Base-by-base conservation (phyloP, 129 eudicot genomes). In the Calendula officinalis region DNA sequence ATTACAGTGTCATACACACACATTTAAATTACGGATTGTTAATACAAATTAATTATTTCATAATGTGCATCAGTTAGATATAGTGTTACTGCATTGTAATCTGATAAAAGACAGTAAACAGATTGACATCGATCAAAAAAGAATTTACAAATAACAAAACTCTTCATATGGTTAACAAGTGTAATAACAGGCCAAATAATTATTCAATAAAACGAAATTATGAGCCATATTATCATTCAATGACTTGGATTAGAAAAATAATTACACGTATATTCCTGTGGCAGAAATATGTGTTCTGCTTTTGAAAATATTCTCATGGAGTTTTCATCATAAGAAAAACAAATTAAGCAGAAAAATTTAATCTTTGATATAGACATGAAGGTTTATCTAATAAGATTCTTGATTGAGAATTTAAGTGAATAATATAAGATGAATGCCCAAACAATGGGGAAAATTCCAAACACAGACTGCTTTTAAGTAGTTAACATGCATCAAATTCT, bases 401-500 rank as follows among this genome's bases (percentile, higher is more conserved):
- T 58, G 54, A 64, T 60, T 33, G 51, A 52, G 56, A 46, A 64
- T 68, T 72, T 56, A 30, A 64, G 48, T 27, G 6, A 67, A 48
- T 34, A 67, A 33, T 56, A 54, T 27, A 75, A 55, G 56, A 52
- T 6, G 41, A 57, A 66, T 42, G 61, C 30, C 68, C 35, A 49
- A 22, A 70, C 68, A 60, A 49, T 13, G 14, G 7, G 70, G 56
- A 51, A 61, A 62, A 51, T 41, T 61, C 69, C 76, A 71, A 49
- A 40, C 32, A 32, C 33, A 22, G 45, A 51, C 30, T 71, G 7
- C 70, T 61, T 61, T 41, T 22, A 22, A 22, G 70, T 61, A 52
- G 70, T 71, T 34, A 71, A 51, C 63, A 14, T 39, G 36, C 56
- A 42, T 62, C 70, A 53, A 71, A 71, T 62, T 71, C 76, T 62